Evolutionary conservation across 257 asterid genomes (phyloP), one percentile per base, ranked within the genome.

Genomic region (Apocynum venetum): DNA sequence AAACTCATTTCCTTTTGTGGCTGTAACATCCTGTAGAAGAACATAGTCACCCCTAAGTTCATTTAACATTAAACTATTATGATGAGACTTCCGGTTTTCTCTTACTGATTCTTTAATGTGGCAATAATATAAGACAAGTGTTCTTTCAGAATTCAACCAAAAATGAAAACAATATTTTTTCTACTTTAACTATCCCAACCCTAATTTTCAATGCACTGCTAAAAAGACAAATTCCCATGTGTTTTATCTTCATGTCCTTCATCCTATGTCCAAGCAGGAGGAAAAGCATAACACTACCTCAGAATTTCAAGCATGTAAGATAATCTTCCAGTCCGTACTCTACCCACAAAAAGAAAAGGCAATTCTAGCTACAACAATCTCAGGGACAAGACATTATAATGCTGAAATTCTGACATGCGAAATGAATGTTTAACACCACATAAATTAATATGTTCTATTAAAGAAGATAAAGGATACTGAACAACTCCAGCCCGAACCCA

Each of bases 1-100:
- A 63, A 92, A 92, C 80, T 92, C 96, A 83, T 92, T 90, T 84
- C 97, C 97, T 79, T 90, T 92, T 43, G 97, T 90, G 19, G 97
- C 97, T 59, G 96, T 92, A 57, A 92, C 96, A 87, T 92, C 97
- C 96, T 90, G 86, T 70, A 75, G 44, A 11, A 8, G 14, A 63
- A 31, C 13, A 35, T 6, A 25, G 38, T 8, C 44, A 61, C 25
- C 44, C 43, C 40, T 4, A 2, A 35, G 19, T 13, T 63, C 43
- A 61, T 36, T n/a, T 61, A 61, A 5, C 56, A 52, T 52, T 0
- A 52, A 52, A 14, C 6, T 53, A 53, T 53, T 2, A 14, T 53
- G 60, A 53, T 15, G 17, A 17, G n/a, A 53, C 4, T 25, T 25
- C 31, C 3, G 56, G 60, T 15, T 17, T 14, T 53, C 17, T 15